Base-by-base conservation (phyloP, 2,329 filamentous ascomycete species). In the Torrubiellomyces zombiae region DNA sequence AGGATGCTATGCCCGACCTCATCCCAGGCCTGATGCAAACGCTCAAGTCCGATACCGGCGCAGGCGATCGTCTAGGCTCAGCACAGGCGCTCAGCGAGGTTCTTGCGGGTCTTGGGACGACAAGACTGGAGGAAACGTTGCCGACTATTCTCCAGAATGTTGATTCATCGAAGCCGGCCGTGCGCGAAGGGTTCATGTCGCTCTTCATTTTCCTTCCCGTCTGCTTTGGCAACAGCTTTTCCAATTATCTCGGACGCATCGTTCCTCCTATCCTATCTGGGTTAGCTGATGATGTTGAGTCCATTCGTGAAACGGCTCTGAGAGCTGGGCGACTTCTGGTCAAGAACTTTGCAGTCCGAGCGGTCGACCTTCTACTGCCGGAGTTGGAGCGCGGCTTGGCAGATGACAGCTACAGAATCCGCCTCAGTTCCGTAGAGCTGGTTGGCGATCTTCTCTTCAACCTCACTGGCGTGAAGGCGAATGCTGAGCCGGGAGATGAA, bases 161-260 rank as follows among this genome's bases (percentile, higher is more conserved):
- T 36, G 75, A 82, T 38, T 95, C 86, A 41, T 71, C 76, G 38
- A 94, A 93, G 53, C 50, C 89, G 11, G 73, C 83, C 27, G 82
- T 98, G 35, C 75, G 89, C 40, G 89, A 98, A 60, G 89, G 89
- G 22, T 98, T 98, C 59, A 98, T 98, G 89, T 94, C 89, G 6
- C 67, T 98, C 20, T 98, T 98, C 55, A 95, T 98, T 38, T 98
- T 94, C 67, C 71, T 98, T 56, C 89, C 89, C 9, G 89, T 93
- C 26, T 98, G 89, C 56, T 98, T 98, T 42, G 89, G 89, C 43
- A 98, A 98, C 63, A 92, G 85, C 50, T 98, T 98, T 44, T 78
- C 89, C 38, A 83, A 82, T 45, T 98, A 98, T 45, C 75, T 98
- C 32, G 81, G 75, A 53, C 83, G 75, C 46, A 93, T 98, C 42